Evolutionary conservation across 768 basidiomycete species (phyloP).

Genomic region (Hirschioporus abietinus): DNA sequence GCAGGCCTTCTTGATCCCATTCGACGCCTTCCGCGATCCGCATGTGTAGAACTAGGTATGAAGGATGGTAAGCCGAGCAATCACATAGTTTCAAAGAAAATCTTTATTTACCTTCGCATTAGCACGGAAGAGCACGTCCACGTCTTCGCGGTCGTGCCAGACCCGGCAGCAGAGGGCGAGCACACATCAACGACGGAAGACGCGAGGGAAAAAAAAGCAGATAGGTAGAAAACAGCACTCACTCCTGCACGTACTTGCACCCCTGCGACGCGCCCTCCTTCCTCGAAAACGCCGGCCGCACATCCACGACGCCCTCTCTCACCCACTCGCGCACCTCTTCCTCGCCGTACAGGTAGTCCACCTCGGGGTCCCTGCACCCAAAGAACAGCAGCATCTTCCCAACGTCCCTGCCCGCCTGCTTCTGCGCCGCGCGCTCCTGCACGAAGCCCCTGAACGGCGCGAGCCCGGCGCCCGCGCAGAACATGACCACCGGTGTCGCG

Average conservation of each 20-base stretch:
- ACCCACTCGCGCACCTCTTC: slow-evolving; percentile 39
- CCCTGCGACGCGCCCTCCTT: slow-evolving; percentile 24
- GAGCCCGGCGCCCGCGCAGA: slow-evolving; percentile 42
- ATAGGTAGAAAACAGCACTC: slow-evolving; percentile 13
- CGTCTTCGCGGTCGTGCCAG: slow-evolving; percentile 36
- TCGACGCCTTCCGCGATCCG: slow-evolving; percentile 34
- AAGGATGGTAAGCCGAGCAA: neutral
- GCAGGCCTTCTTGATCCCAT: slow-evolving; percentile 32
- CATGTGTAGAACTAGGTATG: slow-evolving; percentile 40
- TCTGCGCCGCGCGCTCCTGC: slow-evolving; percentile 44
- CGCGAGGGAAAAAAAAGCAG: neutral
- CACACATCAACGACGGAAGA: neutral
- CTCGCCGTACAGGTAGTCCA: slow-evolving; percentile 39
- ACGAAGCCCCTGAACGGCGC: slow-evolving; percentile 49
- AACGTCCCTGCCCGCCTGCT: slow-evolving; percentile 35
- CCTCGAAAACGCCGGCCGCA: slow-evolving; percentile 40
- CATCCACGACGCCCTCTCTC: slow-evolving; percentile 36
- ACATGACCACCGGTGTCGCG: slow-evolving; percentile 35
- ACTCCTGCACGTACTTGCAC: slow-evolving; percentile 37
- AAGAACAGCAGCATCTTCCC: slow-evolving; percentile 40
- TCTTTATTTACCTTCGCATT: slow-evolving; percentile 30
- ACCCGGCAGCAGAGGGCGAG: slow-evolving; percentile 28
- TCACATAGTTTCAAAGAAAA: neutral
- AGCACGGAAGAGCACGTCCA: slow-evolving; percentile 26
- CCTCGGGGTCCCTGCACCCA: slow-evolving; percentile 37